phyloP scores from a whole-genome alignment of 1,284 basidiomycete genomes.

The Stygiomarasmius scandens region DNA sequence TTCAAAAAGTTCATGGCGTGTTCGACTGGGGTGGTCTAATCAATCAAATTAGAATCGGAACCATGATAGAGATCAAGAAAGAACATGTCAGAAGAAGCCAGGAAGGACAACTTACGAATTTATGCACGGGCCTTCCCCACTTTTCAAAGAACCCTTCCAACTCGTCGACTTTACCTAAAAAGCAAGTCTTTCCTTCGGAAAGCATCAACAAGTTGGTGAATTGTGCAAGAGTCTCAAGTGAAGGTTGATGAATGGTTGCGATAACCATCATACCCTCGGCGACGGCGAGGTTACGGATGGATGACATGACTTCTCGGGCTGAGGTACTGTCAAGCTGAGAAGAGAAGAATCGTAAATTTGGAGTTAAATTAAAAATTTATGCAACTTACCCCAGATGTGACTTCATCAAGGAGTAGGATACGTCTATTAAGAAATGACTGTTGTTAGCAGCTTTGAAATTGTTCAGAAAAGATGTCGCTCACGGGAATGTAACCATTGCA shows the following conservation, averaged over 20 bases:
- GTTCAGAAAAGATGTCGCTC: conserved; percentile 18
- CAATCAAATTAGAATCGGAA: too few species aligned
- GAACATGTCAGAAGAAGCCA: background rate
- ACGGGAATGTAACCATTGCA: conserved; percentile 64
- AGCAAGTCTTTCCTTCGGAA: conserved; percentile 47
- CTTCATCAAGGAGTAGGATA: conserved; percentile 67
- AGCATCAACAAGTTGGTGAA: conserved; percentile 64
- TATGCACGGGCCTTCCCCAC: conserved; percentile 38
- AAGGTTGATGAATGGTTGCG: conserved; percentile 68
- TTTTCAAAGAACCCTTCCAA: conserved; percentile 38
- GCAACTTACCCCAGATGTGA: conserved; percentile 50
- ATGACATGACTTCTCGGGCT: conserved; percentile 53
- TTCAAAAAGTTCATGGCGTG: conserved; percentile 47
- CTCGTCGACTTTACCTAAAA: conserved; percentile 48
- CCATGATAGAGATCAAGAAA: background rate
- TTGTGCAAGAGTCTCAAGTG: conserved; percentile 55
- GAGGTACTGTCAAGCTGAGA: conserved; percentile 60
- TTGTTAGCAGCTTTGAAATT: background rate
- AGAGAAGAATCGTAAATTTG: conserved; percentile 4
- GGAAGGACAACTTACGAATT: conserved; percentile 31
- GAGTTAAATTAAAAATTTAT: background rate
- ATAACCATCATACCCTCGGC: conserved; percentile 58
- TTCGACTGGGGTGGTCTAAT: conserved; percentile 42
- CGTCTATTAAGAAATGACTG: conserved; percentile 28
- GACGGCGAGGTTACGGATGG: conserved; percentile 46